Base-by-base conservation (phyloP, 2,329 filamentous ascomycete species). In the Septoria petroselini region DNA sequence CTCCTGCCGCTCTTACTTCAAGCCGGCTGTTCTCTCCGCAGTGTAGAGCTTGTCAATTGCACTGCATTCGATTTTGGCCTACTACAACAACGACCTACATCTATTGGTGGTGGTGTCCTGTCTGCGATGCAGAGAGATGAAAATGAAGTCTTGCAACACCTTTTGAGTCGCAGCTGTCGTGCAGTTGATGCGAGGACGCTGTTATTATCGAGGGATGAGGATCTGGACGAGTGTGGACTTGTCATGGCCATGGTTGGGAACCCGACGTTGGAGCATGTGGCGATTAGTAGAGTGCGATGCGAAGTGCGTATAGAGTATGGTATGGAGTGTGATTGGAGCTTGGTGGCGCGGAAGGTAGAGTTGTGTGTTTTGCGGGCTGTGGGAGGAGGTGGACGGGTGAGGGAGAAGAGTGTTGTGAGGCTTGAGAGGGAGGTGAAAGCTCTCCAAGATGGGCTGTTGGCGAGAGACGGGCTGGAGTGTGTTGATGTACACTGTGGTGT, bases 241-340 rank as follows among this genome's bases (percentile, higher is more conserved):
- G 4, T 34, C 12, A 15, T 9, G 5, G 8, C 29, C 8, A 14
- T 44, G 41, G 18, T 21, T 4, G 2, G 15, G 4, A 14, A 34
- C 30, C 31, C 30, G 3, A 15, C 41, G 0, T 18, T 44, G 11
- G 29, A 34, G 29, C 3, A 11, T 11, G 41, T 44, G 1, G 5
- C n/a, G 18, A 44, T 44, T 12, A 11, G 14, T 12, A 11, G 14
- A 34, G 30, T 30, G 6, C 18, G 8, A 23, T 44, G 41, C n/a
- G 17, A 34, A 12, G 11, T 44, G 3, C 23, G 30, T 19, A 17
- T 12, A n/a, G 18, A 23, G 8, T 33, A 34, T 7, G 30, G 15
- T n/a, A 15, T 21, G 5, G 41, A 25, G 7, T 44, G 41, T 11
- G 41, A 44, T 21, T 44, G 41, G 41, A 35, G 15, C 19, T 35